phyloP scores from a whole-genome alignment of 257 asterid genomes.

The Ilex asprella region DNA sequence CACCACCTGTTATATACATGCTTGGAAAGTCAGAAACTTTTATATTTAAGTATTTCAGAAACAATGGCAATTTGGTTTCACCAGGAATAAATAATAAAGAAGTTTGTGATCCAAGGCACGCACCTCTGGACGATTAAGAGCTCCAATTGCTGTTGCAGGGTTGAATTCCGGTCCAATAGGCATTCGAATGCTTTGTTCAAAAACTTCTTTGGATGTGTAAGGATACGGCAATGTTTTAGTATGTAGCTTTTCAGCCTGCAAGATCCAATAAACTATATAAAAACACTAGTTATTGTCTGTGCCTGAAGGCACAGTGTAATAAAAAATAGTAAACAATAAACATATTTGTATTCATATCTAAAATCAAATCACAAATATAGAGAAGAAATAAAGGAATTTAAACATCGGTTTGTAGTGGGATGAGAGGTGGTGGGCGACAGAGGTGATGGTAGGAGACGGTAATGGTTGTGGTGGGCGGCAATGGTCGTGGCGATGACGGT shows the following conservation, averaged over 20 bases:
- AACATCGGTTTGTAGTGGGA: too few relatives aligned
- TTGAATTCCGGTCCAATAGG: constrained; percentile 93
- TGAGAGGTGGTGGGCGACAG: too few relatives aligned
- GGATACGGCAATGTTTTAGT: constrained; percentile 86
- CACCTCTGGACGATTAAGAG: constrained; percentile 92
- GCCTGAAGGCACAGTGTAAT: too few relatives aligned
- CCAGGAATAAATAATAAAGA: neutral
- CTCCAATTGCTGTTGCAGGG: constrained; percentile 62
- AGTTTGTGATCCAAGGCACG: constrained; percentile 11
- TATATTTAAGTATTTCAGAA: neutral
- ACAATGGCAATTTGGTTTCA: neutral
- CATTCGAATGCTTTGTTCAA: constrained; percentile 79
- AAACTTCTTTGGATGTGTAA: constrained; percentile 69
- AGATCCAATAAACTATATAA: constrained; percentile 7
- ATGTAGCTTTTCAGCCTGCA: constrained; percentile 78
- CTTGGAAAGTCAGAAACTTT: constrained; percentile 1
- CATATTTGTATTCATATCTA: too few relatives aligned
- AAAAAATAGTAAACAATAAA: too few relatives aligned
- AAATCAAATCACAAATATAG: too few relatives aligned
- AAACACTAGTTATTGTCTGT: too few relatives aligned
- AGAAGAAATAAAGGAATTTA: too few relatives aligned
- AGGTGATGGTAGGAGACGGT: too few relatives aligned
- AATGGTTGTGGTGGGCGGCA: too few relatives aligned
- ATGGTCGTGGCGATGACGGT: too few relatives aligned
- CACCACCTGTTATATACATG: constrained; percentile 51